Base-by-base conservation (phyloP, 2,329 filamentous ascomycete species). In the Pestalotiopsis sp. region DNA sequence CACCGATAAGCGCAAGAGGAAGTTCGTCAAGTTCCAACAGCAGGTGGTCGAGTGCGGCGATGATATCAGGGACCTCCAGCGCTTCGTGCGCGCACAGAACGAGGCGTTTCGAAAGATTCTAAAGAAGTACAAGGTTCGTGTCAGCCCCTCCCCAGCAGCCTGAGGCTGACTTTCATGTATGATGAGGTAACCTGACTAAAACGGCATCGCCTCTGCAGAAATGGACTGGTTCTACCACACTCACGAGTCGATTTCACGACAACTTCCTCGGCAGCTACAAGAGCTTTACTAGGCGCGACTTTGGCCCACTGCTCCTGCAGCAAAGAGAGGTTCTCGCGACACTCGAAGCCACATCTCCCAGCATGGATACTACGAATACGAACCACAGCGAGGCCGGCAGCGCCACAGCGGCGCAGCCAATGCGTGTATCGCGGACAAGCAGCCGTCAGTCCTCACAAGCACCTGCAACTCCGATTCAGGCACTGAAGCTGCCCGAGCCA, bases 81-180 rank as follows among this genome's bases (percentile, higher is more conserved):
- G 93, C 57, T 97, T 95, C 74, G 88, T 91, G 71, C 86, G 87
- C 69, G 91, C 92, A 2, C 93, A 97, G 76, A 85, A 90, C 11
- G 88, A 91, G 4, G 93, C 92, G 3, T 95, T 97, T 74, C 88
- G 89, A 67, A 97, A 97, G 81, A 91, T 97, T 49, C 82, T 95
- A 41, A 96, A 95, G 78, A 97, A 97, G 77, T 95, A 96, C 81
- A 87, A 85, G 83, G 88, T 88, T 80, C n/a, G 81, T 68, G 39
- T 6, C 11, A n/a, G 36, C 13, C 13, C 13, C 13, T 39, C 4
- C 52, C 52, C 64, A 20, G 14, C 64, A 65, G 59, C 67, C 62
- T 41, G 66, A 67, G 67, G 59, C 66, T 68, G 67, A 31, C 20
- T n/a, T 52, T 52, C 4, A 52, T 52, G 45, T 52, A 14, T 17